Base-by-base conservation (phyloP, 176 grass and related monocot genomes). In the Elymus sibiricus region DNA sequence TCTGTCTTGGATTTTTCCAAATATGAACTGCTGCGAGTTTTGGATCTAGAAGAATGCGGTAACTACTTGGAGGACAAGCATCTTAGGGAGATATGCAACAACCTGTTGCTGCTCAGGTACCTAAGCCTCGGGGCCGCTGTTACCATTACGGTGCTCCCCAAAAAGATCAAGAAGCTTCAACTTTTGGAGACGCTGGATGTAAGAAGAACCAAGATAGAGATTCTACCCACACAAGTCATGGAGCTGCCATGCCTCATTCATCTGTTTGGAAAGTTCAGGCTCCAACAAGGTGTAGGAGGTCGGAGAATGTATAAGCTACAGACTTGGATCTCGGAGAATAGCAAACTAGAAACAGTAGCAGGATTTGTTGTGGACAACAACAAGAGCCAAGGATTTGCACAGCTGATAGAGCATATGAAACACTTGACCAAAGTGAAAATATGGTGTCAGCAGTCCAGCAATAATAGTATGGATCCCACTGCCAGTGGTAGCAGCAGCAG, bases 341-440 rank as follows among this genome's bases (percentile, higher is more conserved):
- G 81, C 27, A 38, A 55, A 15, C 1, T 82, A 8, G 44, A 82
- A 51, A 82, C 65, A 0, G 4, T 82, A 10, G 65, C 80, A 58
- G 80, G 80, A 17, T 37, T 82, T 82, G 31, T 83, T 60, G 24
- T 12, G 3, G 53, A 74, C 16, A 9, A 39, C 17, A 70, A 39
- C 17, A 39, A 62, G 24, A 73, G 35, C 34, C 15, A 10, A 28
- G 83, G 2, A 26, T 66, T 68, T 40, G 46, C n/a, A 1, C 62
- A 14, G 53, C 62, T 78, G n/a, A 67, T 85, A 6, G 12, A 14
- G 12, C 74, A 69, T 29, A 85, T 85, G 60, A 78, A 69, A 0
- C 53, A 55, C 46, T 31, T 85, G 74, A 55, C 9, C 0, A 85
- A 69, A 5, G 63, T 85, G 32, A 85, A 85, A 69, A 38, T 85